phyloP scores from a whole-genome alignment of 805 yeast genomes.

The Metschnikowia hibisci region DNA sequence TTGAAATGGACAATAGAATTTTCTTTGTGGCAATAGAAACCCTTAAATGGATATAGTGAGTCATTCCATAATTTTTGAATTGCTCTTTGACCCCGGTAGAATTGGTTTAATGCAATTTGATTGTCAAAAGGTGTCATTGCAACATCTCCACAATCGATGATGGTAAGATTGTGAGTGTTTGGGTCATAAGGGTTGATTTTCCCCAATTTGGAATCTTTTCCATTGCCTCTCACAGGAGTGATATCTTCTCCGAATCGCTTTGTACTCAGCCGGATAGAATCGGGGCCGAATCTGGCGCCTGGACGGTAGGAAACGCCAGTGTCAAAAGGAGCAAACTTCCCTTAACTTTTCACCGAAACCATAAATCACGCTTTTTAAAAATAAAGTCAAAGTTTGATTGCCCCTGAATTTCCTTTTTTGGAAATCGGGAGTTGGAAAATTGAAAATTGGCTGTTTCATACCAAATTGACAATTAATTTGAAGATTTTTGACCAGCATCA shows the following conservation, averaged over 20 bases:
- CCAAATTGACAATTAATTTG: too few relatives aligned
- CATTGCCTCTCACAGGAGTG: constrained; percentile 25
- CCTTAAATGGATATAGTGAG: too few relatives aligned
- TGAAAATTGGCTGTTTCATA: too few relatives aligned
- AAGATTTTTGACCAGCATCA: too few relatives aligned
- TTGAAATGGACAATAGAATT: too few relatives aligned
- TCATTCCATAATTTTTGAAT: too few relatives aligned
- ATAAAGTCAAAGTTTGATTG: too few relatives aligned
- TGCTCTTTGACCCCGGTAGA: constrained; percentile 53
- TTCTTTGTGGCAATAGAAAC: too few relatives aligned
- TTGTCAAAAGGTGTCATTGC: constrained; percentile 69
- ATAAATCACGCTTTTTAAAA: too few relatives aligned
- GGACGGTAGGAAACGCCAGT: constrained; percentile 54
- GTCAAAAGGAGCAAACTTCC: constrained; percentile 58
- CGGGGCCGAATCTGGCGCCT: constrained; percentile 60
- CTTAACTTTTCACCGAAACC: too few relatives aligned
- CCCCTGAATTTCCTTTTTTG: too few relatives aligned
- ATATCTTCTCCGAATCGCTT: constrained; percentile 43
- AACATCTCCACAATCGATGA: constrained; percentile 65
- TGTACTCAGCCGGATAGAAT: constrained; percentile 45
- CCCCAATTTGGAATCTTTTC: constrained; percentile 32
- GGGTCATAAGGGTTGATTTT: constrained; percentile 51
- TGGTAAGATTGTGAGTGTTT: constrained; percentile 28
- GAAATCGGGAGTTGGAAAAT: too few relatives aligned
- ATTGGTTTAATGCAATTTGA: constrained; percentile 56